phyloP scores from a whole-genome alignment of 2,329 filamentous ascomycete species.

The Waltergamsia citrina region DNA sequence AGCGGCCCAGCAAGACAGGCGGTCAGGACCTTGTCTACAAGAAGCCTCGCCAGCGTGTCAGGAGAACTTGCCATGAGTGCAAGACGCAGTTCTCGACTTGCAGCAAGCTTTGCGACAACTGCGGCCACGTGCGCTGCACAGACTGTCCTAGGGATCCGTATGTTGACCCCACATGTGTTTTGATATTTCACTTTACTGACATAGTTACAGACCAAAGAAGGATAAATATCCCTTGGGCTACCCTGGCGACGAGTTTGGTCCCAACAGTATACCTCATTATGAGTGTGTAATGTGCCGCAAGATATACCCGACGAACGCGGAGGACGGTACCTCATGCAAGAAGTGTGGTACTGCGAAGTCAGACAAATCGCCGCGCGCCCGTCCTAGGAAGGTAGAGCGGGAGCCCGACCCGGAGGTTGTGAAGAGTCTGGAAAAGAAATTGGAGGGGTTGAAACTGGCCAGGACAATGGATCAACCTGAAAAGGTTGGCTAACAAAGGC shows the following conservation, averaged over 20 bases:
- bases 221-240: slow-evolving; percentile 63
- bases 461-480: no score
- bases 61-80: slow-evolving; percentile 71
- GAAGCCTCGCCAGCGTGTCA: slow-evolving; percentile 61
- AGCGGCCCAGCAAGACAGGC: slow-evolving; percentile 54
- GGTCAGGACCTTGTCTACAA: slow-evolving; percentile 65
- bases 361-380: slow-evolving; percentile 45
- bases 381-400: slow-evolving; percentile 50
- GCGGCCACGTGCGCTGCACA: slow-evolving; percentile 66
- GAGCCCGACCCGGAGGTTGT: slow-evolving; percentile 53
- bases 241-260: slow-evolving; percentile 53
- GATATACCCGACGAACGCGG: slow-evolving; percentile 40
- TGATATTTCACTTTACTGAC: background rate
- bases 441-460: slow-evolving; percentile 31
- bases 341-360: slow-evolving; percentile 54
- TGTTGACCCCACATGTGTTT: slow-evolving; percentile 23
- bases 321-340: slow-evolving; percentile 44
- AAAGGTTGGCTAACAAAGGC: no score
- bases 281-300: slow-evolving; percentile 55
- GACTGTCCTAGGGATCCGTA: slow-evolving; percentile 75
- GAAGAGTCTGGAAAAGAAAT: slow-evolving; percentile 44
- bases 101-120: slow-evolving; percentile 56
- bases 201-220: slow-evolving; percentile 45
- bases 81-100: slow-evolving; percentile 48
- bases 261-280: slow-evolving; percentile 40